These are phyloP conservation scores for Triticum urartu DNA, from an alignment of 176 grass and related monocot species.

Conservation along the genomic window DNA sequence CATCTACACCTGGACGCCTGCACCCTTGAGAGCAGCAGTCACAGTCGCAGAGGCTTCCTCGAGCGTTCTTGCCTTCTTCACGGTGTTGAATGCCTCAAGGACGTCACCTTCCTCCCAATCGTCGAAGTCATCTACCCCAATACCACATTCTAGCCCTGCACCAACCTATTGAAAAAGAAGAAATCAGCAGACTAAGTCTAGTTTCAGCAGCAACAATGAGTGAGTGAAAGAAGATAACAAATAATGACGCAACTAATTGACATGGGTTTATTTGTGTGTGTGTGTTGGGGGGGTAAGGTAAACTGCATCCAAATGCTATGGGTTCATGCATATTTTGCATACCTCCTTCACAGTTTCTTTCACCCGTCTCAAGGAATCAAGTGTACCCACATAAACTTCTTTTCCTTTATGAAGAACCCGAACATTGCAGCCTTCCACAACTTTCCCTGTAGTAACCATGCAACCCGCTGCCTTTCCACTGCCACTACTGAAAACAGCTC, in stretches of 20 bases:
- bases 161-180: constrained; percentile 48
- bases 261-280: background rate
- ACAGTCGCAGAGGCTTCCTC: constrained; percentile 87
- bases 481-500: constrained; percentile 92
- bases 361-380: constrained; percentile 85
- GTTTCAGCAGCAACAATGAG: background rate
- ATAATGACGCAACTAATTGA: background rate
- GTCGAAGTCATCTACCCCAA: constrained; percentile 75
- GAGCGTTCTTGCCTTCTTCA: constrained; percentile 82
- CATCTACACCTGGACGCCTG: constrained; percentile 57
- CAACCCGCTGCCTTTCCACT: constrained; percentile 92
- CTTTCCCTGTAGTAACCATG: constrained; percentile 84
- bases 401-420: constrained; percentile 76
- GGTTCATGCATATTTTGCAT: constrained; percentile 6
- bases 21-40: constrained; percentile 70
- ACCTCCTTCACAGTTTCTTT: constrained; percentile 99
- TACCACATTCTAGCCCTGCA: constrained; percentile 83
- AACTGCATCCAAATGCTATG: background rate
- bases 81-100: constrained; percentile 74
- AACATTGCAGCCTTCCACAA: constrained; percentile 71
- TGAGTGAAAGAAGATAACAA: constrained; percentile 14
- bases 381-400: constrained; percentile 60
- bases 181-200: constrained; percentile 7
- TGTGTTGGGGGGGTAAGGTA: background rate
- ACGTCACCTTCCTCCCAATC: constrained; percentile 79